Conservation (phyloP, 2,329 filamentous ascomycete genomes). For the Basipetospora sp. region DNA sequence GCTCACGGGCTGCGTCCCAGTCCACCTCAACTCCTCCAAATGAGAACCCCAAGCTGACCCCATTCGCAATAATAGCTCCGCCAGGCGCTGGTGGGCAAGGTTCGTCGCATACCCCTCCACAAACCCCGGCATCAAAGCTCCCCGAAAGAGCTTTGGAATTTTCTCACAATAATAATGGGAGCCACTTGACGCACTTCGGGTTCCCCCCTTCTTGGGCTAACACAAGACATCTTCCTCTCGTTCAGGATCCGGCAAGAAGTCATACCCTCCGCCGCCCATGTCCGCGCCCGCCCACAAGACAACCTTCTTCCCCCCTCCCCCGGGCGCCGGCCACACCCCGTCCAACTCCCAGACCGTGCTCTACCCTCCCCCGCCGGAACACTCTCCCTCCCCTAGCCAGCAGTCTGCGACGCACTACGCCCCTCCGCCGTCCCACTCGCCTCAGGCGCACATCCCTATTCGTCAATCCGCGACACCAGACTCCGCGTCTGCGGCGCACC, state of each 20-base stretch:
- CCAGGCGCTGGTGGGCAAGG: constrained; percentile 21
- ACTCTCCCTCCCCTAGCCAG: constrained; percentile 13
- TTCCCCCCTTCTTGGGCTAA: too few relatives aligned
- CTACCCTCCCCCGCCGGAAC: constrained; percentile 16
- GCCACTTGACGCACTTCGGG: too few relatives aligned
- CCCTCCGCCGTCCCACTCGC: constrained; percentile 11
- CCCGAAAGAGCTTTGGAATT: too few relatives aligned
- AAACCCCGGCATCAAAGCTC: neutral
- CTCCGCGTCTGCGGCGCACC: neutral
- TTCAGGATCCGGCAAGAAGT: constrained; percentile 7
- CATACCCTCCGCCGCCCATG: constrained; percentile 15
- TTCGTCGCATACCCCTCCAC: constrained; percentile 3
- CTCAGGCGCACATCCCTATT: neutral
- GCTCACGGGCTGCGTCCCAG: too few relatives aligned
- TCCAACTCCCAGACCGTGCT: constrained; percentile 13
- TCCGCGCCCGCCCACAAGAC: constrained; percentile 32
- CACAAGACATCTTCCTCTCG: too few relatives aligned
- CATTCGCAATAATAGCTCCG: constrained; percentile 21
- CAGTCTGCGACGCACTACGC: constrained; percentile 14
- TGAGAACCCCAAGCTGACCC: constrained; percentile 9
- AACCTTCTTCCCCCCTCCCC: constrained; percentile 29
- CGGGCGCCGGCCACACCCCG: constrained; percentile 15
- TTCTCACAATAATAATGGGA: too few relatives aligned
- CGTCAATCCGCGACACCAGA: neutral
- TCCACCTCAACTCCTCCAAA: neutral